Base-by-base conservation (phyloP, 2,329 filamentous ascomycete genomes). In the Paraphoma sp. region DNA sequence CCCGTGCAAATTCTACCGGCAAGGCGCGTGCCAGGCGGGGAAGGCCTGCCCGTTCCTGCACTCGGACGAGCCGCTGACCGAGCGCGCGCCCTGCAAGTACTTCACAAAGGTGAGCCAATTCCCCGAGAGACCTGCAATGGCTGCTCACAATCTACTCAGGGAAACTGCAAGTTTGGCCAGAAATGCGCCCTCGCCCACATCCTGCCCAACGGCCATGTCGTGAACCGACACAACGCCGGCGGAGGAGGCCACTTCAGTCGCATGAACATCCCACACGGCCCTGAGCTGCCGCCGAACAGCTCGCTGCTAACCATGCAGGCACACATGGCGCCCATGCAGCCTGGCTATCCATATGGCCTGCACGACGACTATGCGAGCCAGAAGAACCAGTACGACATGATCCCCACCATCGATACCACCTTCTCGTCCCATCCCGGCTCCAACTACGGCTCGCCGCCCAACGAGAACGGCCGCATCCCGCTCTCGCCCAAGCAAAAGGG, bases 1-100 rank as follows among this genome's bases (percentile, higher is more conserved):
- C 44, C 95, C 95, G 40, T 99, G 95, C 90, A 98, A 98, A 84
- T 99, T 99, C 89, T 99, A 95, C 80, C 89, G 93, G 51, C 92
- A 97, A 81, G 93, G 94, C 76, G 89, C 92, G 71, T 99, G 95
- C 78, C 94, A 98, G 84, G 95, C 95, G 55, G 95, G 95, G 68
- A 91, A 91, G 76, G 92, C 93, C 64, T 99, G 95, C 81, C 95
- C 95, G 41, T 99, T 98, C 80, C 92, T 93, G 70, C 95, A 99
- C 80, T 94, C 96, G 63, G 88, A 95, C 63, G 91, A 95, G 74
- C 86, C 88, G 30, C 87, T 93, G 41, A 86, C 90, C 49, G 92
- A 97, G 76, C 93, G 91, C 60, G 88, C 96, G 64, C 87, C 87
- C 11, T 99, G 95, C 88, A 99, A 98, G 80, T 99, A 98, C 81